A percentile compares a stretch with the other conserved stretches of the same genome.
phyloP scores from a whole-genome alignment of 352 stramenopile genomes.

The Detonula confervacea region DNA sequence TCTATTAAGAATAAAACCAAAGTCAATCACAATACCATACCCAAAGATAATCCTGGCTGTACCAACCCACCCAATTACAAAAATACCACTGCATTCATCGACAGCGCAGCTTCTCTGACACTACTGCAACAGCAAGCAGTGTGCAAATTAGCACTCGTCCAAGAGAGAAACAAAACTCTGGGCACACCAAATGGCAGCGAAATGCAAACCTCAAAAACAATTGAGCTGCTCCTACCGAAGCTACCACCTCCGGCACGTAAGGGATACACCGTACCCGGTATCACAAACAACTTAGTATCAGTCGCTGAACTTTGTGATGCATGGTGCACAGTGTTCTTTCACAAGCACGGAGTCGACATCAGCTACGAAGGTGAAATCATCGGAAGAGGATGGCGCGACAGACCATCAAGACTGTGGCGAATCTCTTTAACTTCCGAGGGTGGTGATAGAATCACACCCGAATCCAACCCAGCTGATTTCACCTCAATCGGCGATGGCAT shows the following conservation, averaged over 20 bases:
- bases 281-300: conserved; percentile 9
- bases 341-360: background rate
- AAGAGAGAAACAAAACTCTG: background rate
- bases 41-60: background rate
- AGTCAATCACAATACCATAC: background rate
- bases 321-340: conserved; percentile 13
- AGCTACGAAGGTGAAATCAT: conserved; percentile 5
- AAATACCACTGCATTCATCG: conserved; percentile 8
- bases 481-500: background rate
- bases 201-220: conserved; percentile 4
- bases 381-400: background rate
- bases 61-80: background rate
- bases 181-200: background rate
- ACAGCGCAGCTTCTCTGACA: conserved; percentile 3
- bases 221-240: background rate
- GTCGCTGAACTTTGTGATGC: background rate
- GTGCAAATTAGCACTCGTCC: background rate
- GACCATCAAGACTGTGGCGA: background rate
- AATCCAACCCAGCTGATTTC: background rate
- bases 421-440: conserved; percentile 2
- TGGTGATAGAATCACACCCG: background rate
- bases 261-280: background rate
- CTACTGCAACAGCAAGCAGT: background rate
- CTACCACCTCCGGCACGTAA: background rate
- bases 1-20: background rate